These are phyloP conservation scores for Mucor lusitanicus DNA, from an alignment of 371 early-diverging fungal species.

Conservation along the genomic window DNA sequence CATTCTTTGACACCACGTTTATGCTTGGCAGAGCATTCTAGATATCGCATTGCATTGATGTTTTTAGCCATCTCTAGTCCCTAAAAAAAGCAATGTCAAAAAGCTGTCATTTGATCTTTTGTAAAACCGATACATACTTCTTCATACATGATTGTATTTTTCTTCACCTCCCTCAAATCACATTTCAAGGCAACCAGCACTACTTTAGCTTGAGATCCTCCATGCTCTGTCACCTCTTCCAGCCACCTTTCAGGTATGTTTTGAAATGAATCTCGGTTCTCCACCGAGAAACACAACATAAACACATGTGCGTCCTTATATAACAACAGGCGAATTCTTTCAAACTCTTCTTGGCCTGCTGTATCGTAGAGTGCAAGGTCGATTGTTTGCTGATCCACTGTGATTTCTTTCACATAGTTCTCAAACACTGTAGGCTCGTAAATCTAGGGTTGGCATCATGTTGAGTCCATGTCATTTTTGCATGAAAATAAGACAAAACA, in stretches of 20 bases:
- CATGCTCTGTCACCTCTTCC: constrained; percentile 47
- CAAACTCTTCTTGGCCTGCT: constrained; percentile 77
- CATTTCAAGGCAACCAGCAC: constrained; percentile 59
- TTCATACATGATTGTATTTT: constrained; percentile 46
- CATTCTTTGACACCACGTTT: constrained; percentile 56
- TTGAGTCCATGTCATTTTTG: background rate
- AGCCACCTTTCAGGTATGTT: constrained; percentile 60
- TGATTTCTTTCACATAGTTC: constrained; percentile 83
- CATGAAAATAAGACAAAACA: background rate
- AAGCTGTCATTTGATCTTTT: background rate
- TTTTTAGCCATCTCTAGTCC: constrained; percentile 46
- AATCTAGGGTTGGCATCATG: constrained; percentile 26
- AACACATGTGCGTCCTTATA: constrained; percentile 58
- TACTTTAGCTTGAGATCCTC: constrained; percentile 50
- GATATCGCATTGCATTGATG: constrained; percentile 52
- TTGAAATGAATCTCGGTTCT: constrained; percentile 55
- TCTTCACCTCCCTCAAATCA: constrained; percentile 53
- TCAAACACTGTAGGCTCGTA: constrained; percentile 84
- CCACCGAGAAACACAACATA: constrained; percentile 62
- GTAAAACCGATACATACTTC: constrained; percentile 31
- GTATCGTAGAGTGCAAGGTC: constrained; percentile 93
- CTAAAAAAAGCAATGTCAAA: constrained; percentile 15
- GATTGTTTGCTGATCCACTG: constrained; percentile 75
- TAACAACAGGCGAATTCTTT: constrained; percentile 52
- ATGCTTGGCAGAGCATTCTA: constrained; percentile 59